A percentile compares a stretch with the other conserved stretches of the same genome.
Conservation (phyloP, 2,329 filamentous ascomycete genomes). For the Coniochaeta pulveracea region DNA sequence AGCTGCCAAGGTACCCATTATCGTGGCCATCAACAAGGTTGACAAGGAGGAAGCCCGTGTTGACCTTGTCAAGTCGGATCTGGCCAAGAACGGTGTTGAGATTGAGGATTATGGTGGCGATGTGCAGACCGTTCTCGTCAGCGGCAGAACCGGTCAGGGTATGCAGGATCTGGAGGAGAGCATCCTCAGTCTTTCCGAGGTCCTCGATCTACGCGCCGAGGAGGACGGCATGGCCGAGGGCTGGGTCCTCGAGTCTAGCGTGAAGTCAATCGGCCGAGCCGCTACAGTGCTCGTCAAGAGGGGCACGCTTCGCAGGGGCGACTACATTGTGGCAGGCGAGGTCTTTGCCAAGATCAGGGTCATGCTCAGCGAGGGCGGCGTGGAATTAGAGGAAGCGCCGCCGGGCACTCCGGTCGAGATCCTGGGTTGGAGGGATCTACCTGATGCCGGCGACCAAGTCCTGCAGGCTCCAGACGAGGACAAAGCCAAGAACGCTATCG, state of each 20-base stretch:
- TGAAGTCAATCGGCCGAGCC: slow-evolving; percentile 73
- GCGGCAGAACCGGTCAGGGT: slow-evolving; percentile 84
- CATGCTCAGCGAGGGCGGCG: slow-evolving; percentile 75
- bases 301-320: slow-evolving; percentile 71
- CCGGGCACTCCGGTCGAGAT: slow-evolving; percentile 89
- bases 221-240: slow-evolving; percentile 70
- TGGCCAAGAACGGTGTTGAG: slow-evolving; percentile 72
- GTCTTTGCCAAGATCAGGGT: slow-evolving; percentile 81
- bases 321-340: slow-evolving; percentile 76
- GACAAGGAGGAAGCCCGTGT: slow-evolving; percentile 77
- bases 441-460: slow-evolving; percentile 76
- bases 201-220: slow-evolving; percentile 83
- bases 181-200: slow-evolving; percentile 73
- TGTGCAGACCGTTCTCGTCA: slow-evolving; percentile 82
- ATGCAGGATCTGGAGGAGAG: slow-evolving; percentile 91
- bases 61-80: slow-evolving; percentile 78
- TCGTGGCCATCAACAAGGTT: slow-evolving; percentile 95
- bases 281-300: slow-evolving; percentile 83
- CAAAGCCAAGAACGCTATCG: slow-evolving; percentile 65
- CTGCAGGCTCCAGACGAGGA: slow-evolving; percentile 73
- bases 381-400: slow-evolving; percentile 57
- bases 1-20: slow-evolving; percentile 79
- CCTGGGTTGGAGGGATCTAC: slow-evolving; percentile 81
- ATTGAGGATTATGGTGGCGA: slow-evolving; percentile 95
- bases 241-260: slow-evolving; percentile 85